A percentile compares a stretch with the other conserved stretches of the same genome.
Evolutionary conservation across 228 moss, liverwort and hornwort genomes (phyloP).

Genomic region (Sphagnum fallax): DNA sequence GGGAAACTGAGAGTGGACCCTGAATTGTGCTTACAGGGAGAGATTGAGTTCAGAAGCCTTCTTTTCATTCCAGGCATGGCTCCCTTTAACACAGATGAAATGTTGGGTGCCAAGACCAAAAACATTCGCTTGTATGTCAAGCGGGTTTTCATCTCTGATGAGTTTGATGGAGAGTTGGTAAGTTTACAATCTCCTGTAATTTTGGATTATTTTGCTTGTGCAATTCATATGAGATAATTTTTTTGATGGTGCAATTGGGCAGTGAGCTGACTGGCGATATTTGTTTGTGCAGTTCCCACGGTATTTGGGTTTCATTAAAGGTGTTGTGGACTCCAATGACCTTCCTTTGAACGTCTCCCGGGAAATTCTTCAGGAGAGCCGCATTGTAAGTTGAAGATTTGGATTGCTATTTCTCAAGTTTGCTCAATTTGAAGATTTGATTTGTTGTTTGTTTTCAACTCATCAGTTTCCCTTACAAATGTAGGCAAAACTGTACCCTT

Average conservation of each 20-base stretch:
- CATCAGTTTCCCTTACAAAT: too few relatives aligned
- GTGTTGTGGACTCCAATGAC: slow-evolving; percentile 96
- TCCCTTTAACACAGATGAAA: slow-evolving; percentile 63
- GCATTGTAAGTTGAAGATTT: slow-evolving; percentile 59
- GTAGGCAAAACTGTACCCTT: too few relatives aligned
- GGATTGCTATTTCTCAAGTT: not conserved
- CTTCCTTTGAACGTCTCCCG: slow-evolving; percentile 93
- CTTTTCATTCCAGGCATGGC: slow-evolving; percentile 88
- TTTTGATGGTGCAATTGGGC: too few relatives aligned
- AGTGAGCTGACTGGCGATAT: not conserved
- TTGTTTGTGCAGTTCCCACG: slow-evolving; percentile 69
- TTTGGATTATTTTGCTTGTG: too few relatives aligned
- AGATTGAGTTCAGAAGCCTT: slow-evolving; percentile 89
- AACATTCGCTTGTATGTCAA: slow-evolving; percentile 91
- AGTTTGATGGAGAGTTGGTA: slow-evolving; percentile 96
- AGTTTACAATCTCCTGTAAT: not conserved
- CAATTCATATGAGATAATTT: too few relatives aligned
- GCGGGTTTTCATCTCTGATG: slow-evolving; percentile 95
- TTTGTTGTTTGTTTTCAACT: not conserved
- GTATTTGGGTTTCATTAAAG: slow-evolving; percentile 86
- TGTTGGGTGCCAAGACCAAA: slow-evolving; percentile 60
- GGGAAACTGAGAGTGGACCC: too few relatives aligned
- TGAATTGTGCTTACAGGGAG: slow-evolving; percentile 52
- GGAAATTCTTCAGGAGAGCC: slow-evolving; percentile 92
- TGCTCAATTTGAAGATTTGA: not conserved